Conservation (phyloP, 2,329 filamentous ascomycete genomes). For the Juglanconis sp. region DNA sequence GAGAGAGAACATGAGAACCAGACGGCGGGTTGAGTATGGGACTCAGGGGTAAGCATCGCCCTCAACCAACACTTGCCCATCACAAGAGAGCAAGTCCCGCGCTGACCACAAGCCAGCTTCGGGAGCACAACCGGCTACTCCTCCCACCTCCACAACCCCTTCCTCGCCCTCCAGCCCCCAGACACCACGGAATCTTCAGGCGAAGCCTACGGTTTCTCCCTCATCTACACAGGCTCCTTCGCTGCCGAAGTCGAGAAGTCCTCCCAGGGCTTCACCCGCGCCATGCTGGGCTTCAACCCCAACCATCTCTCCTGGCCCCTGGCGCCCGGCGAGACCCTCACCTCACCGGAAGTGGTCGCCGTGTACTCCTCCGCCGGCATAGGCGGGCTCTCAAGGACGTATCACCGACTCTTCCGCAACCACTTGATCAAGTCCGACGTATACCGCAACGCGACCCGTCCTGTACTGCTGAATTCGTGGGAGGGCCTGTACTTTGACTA, state of each 20-base stretch:
- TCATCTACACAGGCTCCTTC: constrained; percentile 64
- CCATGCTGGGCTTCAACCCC: constrained; percentile 58
- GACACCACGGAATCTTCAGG: constrained; percentile 58
- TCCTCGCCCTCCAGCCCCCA: constrained; percentile 55
- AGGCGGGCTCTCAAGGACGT: constrained; percentile 59
- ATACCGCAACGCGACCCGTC: constrained; percentile 48
- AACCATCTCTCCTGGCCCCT: constrained; percentile 58
- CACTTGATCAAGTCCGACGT: constrained; percentile 56
- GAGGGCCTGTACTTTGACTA: constrained; percentile 59
- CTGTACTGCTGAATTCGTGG: constrained; percentile 63
- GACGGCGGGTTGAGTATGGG: constrained; percentile 55
- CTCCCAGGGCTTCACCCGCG: constrained; percentile 59
- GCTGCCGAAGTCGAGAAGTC: constrained; percentile 58
- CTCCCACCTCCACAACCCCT: constrained; percentile 63
- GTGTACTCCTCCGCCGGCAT: constrained; percentile 58
- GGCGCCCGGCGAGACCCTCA: constrained; percentile 52
- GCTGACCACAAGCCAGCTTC: constrained; percentile 41
- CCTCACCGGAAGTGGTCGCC: constrained; percentile 60
- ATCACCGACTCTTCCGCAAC: constrained; percentile 59
- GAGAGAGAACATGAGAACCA: constrained; percentile 52
- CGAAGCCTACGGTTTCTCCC: constrained; percentile 62
- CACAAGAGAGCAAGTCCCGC: neutral
- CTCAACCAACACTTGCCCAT: no score
- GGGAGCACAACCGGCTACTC: constrained; percentile 60
- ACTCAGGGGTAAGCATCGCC: constrained; percentile 42